Percentiles rank a stretch among this genome's conserved stretches.
Conservation (phyloP, 352 stramenopile genomes). For the Phytopythium mirpurense region DNA sequence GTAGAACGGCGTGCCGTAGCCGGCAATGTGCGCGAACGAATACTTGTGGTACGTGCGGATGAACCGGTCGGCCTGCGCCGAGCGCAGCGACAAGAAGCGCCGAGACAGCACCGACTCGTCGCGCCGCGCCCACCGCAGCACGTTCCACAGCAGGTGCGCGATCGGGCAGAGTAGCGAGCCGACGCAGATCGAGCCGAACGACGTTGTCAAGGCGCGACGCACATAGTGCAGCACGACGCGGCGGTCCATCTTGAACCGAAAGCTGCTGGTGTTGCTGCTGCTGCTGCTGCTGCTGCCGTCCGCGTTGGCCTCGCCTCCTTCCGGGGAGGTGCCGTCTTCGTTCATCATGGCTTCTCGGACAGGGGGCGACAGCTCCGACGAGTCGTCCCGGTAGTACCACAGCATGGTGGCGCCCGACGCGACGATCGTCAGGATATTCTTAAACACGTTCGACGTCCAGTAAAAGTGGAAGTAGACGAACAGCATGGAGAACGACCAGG, state of each 20-base stretch:
- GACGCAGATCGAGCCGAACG: conserved; percentile 81
- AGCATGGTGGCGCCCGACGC: conserved; percentile 77
- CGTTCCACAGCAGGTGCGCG: conserved; percentile 72
- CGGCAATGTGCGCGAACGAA: conserved; percentile 77
- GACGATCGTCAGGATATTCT: conserved; percentile 77
- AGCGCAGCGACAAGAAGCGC: conserved; percentile 55
- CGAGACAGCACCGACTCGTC: conserved; percentile 63
- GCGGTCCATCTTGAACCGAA: conserved; percentile 23
- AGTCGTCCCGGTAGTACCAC: conserved; percentile 83
- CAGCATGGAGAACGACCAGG: conserved; percentile 65
- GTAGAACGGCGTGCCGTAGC: conserved; percentile 78
- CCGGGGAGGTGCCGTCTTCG: conserved; percentile 26
- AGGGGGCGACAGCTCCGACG: conserved; percentile 43
- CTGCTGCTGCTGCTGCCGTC: conserved; percentile 4
- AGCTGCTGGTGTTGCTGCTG: conserved; percentile 6
- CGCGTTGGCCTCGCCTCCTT: conserved; percentile 5
- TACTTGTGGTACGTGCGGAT: conserved; percentile 87
- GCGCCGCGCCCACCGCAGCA: conserved; percentile 66
- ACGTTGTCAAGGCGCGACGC: conserved; percentile 56
- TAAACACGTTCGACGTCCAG: conserved; percentile 85
- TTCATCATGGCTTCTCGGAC: conserved; percentile 30
- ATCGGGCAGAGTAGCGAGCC: conserved; percentile 75
- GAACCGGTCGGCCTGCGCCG: conserved; percentile 61
- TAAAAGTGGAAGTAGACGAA: conserved; percentile 85
- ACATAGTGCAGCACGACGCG: conserved; percentile 71